A percentile compares a stretch with the other conserved stretches of the same genome.
These are phyloP conservation scores for Samsoniella hepiali DNA, from an alignment of 2,329 filamentous ascomycete species.

Conservation along the genomic window DNA sequence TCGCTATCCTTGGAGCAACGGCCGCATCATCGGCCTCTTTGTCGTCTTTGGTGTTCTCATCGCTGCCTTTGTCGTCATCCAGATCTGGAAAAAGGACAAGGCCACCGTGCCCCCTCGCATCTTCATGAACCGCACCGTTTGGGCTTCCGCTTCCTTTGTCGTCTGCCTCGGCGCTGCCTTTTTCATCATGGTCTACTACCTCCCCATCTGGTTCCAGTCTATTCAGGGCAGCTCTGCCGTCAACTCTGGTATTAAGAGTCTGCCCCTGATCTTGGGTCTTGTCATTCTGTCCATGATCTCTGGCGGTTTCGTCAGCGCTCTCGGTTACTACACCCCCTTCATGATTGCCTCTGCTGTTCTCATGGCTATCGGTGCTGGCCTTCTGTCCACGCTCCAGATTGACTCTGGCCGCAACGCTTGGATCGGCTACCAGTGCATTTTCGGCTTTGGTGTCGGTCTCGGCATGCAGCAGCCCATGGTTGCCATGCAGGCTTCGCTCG, in stretches of 20 bases:
- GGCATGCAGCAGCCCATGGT: conserved; percentile 44
- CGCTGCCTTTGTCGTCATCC: conserved; percentile 22
- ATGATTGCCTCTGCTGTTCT: conserved; percentile 31
- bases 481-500: conserved; percentile 44
- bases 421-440: conserved; percentile 35
- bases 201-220: conserved; percentile 47
- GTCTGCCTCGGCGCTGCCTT: conserved; percentile 27
- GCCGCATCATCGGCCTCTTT: conserved; percentile 46
- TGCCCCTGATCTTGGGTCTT: conserved; percentile 21
- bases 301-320: conserved; percentile 3
- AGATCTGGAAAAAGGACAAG: conserved; percentile 33
- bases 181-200: conserved; percentile 36
- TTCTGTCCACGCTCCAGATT: conserved; percentile 34
- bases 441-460: conserved; percentile 41
- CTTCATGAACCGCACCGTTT: conserved; percentile 39
- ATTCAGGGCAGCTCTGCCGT: conserved; percentile 30
- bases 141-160: conserved; percentile 32
- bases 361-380: conserved; percentile 32
- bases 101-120: conserved; percentile 42
- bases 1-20: conserved; percentile 28
- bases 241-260: conserved; percentile 20
- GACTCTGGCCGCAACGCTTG: conserved; percentile 14
- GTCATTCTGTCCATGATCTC: conserved; percentile 21
- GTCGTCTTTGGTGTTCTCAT: conserved; percentile 26
- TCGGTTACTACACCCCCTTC: conserved; percentile 25